A percentile compares a stretch with the other conserved stretches of the same genome.
Conservation (phyloP, 805 yeast genomes). For the Starmerella etchellsii region DNA sequence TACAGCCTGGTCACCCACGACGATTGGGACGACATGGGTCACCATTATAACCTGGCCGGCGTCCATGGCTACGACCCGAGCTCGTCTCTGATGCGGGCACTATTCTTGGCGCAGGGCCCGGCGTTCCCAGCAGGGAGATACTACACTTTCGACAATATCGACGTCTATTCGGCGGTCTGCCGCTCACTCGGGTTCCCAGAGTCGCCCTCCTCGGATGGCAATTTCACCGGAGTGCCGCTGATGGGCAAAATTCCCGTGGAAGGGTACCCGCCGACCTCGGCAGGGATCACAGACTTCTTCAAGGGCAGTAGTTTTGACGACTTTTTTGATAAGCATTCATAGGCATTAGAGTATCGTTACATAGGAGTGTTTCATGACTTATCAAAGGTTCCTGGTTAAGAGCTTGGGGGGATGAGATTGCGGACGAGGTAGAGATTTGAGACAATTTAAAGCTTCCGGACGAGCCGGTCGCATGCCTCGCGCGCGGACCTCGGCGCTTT, state of each 20-base stretch:
- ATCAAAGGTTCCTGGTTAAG: too few species aligned
- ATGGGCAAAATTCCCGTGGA: conserved; percentile 21
- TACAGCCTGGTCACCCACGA: conserved; percentile 55
- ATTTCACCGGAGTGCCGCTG: conserved; percentile 19
- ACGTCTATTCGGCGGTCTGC: conserved; percentile 64
- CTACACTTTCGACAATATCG: conserved; percentile 57
- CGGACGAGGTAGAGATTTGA: too few species aligned
- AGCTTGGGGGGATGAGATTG: too few species aligned
- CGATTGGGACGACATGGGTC: conserved; percentile 37
- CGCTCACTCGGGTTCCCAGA: conserved; percentile 38
- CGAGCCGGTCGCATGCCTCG: conserved; percentile 9
- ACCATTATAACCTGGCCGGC: conserved; percentile 52
- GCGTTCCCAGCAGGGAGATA: conserved; percentile 39
- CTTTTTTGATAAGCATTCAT: conserved; percentile 1
- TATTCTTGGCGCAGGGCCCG: conserved; percentile 74
- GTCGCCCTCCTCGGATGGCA: conserved; percentile 53
- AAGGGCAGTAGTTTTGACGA: conserved; percentile 25
- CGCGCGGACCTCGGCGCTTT: conserved; percentile 10
- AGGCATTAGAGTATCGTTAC: too few species aligned
- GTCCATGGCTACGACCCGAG: conserved; percentile 77
- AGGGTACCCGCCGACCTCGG: conserved; percentile 26
- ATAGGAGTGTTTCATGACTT: too few species aligned
- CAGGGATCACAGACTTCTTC: conserved; percentile 20
- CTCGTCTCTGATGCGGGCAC: conserved; percentile 68
- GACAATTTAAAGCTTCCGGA: background rate